phyloP scores from a whole-genome alignment of 2,329 filamentous ascomycete genomes.

The Atkinsonella hypoxylon region DNA sequence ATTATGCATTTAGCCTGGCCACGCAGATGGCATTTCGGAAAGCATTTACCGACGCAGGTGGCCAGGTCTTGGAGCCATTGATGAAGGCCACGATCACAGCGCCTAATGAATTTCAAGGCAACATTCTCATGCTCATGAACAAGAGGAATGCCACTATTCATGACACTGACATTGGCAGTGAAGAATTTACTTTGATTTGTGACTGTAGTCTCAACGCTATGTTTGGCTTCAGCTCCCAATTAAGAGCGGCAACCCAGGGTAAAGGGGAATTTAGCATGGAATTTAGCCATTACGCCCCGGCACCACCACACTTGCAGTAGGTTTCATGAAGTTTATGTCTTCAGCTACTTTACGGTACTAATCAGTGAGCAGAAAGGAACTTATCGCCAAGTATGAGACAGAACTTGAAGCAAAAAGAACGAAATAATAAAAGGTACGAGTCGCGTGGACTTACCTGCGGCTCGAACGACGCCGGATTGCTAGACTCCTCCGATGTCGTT shows the following conservation, averaged over 20 bases:
- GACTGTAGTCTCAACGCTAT: conserved; percentile 93
- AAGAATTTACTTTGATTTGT: conserved; percentile 86
- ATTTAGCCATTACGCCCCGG: conserved; percentile 88
- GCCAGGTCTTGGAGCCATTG: conserved; percentile 81
- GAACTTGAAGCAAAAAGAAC: conserved; percentile 45
- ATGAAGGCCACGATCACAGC: conserved; percentile 98
- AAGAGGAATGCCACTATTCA: conserved; percentile 93
- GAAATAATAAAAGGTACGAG: conserved; percentile 25
- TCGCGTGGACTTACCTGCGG: background rate
- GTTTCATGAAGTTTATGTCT: conserved; percentile 21
- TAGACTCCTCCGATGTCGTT: background rate
- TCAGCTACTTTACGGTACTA: background rate
- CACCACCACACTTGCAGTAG: conserved; percentile 80
- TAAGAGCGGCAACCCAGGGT: conserved; percentile 88
- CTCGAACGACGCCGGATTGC: background rate
- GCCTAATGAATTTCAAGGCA: conserved; percentile 94
- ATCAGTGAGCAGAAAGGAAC: conserved; percentile 37
- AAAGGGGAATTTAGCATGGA: conserved; percentile 99
- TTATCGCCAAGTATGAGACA: conserved; percentile 46
- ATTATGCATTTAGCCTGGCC: conserved; percentile 89
- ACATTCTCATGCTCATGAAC: conserved; percentile 87
- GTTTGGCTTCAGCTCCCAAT: conserved; percentile 91
- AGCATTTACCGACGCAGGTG: conserved; percentile 69
- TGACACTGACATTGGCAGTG: conserved; percentile 85
- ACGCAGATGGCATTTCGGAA: conserved; percentile 96